Percentiles rank a stretch among this genome's conserved stretches.
These are phyloP conservation scores for Lanmaoa pseudosensibilis DNA, from an alignment of 768 basidiomycete species.

Conservation along the genomic window DNA sequence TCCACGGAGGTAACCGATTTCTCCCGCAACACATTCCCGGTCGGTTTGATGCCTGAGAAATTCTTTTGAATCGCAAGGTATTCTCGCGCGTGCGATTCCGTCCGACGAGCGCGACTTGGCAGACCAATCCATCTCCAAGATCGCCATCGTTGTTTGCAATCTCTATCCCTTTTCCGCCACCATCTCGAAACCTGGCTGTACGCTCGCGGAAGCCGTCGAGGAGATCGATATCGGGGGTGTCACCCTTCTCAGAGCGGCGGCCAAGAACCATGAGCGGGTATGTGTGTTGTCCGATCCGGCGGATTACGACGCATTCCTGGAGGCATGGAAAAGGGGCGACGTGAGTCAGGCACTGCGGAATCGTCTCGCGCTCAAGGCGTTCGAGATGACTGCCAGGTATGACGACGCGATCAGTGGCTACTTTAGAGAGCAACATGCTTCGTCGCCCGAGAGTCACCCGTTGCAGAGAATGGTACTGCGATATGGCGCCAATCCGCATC, in stretches of 20 bases:
- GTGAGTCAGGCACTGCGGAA: slow-evolving; percentile 70
- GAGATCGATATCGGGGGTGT: slow-evolving; percentile 99
- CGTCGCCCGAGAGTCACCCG: slow-evolving; percentile 71
- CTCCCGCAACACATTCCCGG: not conserved
- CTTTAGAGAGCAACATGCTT: slow-evolving; percentile 94
- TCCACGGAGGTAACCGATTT: slow-evolving; percentile 79
- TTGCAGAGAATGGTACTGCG: slow-evolving; percentile 85
- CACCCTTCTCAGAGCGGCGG: slow-evolving; percentile 94
- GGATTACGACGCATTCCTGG: slow-evolving; percentile 83
- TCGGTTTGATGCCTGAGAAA: slow-evolving; percentile 4
- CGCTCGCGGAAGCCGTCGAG: slow-evolving; percentile 89
- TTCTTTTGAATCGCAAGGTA: slow-evolving; percentile 52
- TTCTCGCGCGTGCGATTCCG: slow-evolving; percentile 87
- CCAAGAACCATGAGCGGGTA: slow-evolving; percentile 95
- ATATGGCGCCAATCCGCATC: slow-evolving; percentile 98
- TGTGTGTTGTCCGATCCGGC: slow-evolving; percentile 84
- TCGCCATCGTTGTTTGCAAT: slow-evolving; percentile 98
- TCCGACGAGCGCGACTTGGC: slow-evolving; percentile 87
- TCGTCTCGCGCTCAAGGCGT: slow-evolving; percentile 92
- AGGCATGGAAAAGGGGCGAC: slow-evolving; percentile 73
- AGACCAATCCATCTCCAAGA: slow-evolving; percentile 83
- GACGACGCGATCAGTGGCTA: slow-evolving; percentile 96
- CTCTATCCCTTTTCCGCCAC: slow-evolving; percentile 96
- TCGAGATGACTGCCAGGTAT: slow-evolving; percentile 93
- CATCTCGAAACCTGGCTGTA: slow-evolving; percentile 84